Percentiles rank a stretch among this genome's conserved stretches.
These are phyloP conservation scores for Neotropicomus parvogracilis DNA, from an alignment of 1,284 basidiomycete species.

Conservation along the genomic window DNA sequence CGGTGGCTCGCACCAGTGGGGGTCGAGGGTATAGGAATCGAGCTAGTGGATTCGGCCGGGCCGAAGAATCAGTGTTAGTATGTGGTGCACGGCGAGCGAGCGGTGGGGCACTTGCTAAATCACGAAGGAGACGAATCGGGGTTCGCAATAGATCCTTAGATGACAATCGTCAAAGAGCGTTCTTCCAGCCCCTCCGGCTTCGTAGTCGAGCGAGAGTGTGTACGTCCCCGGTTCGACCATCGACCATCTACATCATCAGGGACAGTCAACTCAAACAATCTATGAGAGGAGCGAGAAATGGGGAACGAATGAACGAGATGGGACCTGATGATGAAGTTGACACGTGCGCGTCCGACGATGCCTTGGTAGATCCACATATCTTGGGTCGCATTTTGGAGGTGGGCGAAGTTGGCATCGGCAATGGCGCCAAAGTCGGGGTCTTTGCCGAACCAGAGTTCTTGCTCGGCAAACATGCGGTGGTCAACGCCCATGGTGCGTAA, in stretches of 20 bases:
- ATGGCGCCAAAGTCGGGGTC: slow-evolving; percentile 57
- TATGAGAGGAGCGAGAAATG: too few relatives aligned
- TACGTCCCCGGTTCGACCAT: slow-evolving; percentile 41
- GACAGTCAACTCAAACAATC: neutral
- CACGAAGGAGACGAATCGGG: slow-evolving; percentile 46
- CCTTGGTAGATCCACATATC: slow-evolving; percentile 49
- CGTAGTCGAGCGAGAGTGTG: slow-evolving; percentile 54
- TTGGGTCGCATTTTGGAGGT: slow-evolving; percentile 39
- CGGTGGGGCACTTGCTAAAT: slow-evolving; percentile 47
- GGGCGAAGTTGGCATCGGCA: slow-evolving; percentile 50
- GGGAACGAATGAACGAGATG: slow-evolving; percentile 1
- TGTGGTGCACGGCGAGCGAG: neutral
- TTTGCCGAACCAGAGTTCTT: slow-evolving; percentile 56
- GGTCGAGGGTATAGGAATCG: slow-evolving; percentile 48
- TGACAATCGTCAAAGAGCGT: slow-evolving; percentile 46
- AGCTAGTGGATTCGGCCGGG: slow-evolving; percentile 30
- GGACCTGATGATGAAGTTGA: slow-evolving; percentile 51
- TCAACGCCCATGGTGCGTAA: slow-evolving; percentile 49
- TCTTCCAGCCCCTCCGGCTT: slow-evolving; percentile 52
- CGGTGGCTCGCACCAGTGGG: slow-evolving; percentile 55
- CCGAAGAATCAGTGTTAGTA: neutral
- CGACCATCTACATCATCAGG: slow-evolving; percentile 40
- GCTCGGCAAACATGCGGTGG: slow-evolving; percentile 56
- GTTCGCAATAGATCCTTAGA: slow-evolving; percentile 46
- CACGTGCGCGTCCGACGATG: slow-evolving; percentile 47